A percentile compares a stretch with the other conserved stretches of the same genome.
Conservation (phyloP, 768 basidiomycete species). For the Grammothele lineata region DNA sequence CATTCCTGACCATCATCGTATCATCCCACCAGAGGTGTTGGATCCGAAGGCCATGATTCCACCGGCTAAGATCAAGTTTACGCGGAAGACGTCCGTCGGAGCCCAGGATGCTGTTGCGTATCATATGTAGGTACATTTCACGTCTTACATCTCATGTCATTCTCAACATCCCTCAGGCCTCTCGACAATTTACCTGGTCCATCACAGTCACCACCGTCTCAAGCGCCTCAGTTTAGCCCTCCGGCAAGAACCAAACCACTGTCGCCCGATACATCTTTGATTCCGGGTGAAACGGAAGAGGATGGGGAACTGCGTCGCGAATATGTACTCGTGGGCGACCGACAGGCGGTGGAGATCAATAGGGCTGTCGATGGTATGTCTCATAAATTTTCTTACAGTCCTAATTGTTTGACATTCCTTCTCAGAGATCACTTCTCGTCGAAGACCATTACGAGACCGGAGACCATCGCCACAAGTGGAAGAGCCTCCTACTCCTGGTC, state of each 20-base stretch:
- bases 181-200: slow-evolving; percentile 4
- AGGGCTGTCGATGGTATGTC: slow-evolving; percentile 84
- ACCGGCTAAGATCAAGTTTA: slow-evolving; percentile 75
- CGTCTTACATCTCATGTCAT: too few relatives aligned
- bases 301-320: slow-evolving; percentile 77
- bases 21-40: slow-evolving; percentile 76
- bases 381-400: not conserved
- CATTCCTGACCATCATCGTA: slow-evolving; percentile 68
- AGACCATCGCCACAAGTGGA: slow-evolving; percentile 45
- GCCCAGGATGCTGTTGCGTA: not conserved
- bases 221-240: slow-evolving; percentile 3
- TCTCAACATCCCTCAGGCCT: too few relatives aligned
- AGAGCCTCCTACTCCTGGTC: slow-evolving; percentile 27
- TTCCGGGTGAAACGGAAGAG: slow-evolving; percentile 82
- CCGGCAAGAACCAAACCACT: slow-evolving; percentile 23
- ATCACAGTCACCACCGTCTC: slow-evolving; percentile 5
- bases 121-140: not conserved
- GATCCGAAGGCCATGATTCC: slow-evolving; percentile 80
- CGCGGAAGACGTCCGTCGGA: slow-evolving; percentile 29
- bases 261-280: slow-evolving; percentile 59
- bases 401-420: not conserved
- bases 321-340: slow-evolving; percentile 93
- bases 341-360: slow-evolving; percentile 87
- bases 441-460: slow-evolving; percentile 56
- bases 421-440: slow-evolving; percentile 61